Evolutionary conservation across 768 basidiomycete species (phyloP), one percentile per base, ranked within the genome.

Genomic region (Chalciporus piperatus): DNA sequence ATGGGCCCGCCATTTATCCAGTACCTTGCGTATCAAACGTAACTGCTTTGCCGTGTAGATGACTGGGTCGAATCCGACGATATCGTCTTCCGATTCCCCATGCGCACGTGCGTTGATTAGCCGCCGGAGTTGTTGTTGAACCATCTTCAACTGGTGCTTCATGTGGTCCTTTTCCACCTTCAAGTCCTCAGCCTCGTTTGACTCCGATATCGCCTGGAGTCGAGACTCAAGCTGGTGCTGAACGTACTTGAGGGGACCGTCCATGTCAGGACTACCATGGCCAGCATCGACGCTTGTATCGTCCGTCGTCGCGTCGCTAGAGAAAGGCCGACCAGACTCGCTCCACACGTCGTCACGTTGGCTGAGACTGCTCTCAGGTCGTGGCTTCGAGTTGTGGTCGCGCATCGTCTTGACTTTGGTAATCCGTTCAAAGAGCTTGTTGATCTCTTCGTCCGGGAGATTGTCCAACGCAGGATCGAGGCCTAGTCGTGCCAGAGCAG

Each of bases 381-480:
- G 81, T n/a, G 85, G 77, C 57, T 87, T 89, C 41, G 78, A 77
- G 55, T 85, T 82, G 54, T 90, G 85, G 58, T 90, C 88, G 14
- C 91, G 87, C 78, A 92, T 80, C 14, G 85, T 87, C 72, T 93
- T 92, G 45, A 92, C 90, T 65, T 89, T 91, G 30, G 92, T 86
- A 63, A 98, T 96, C 72, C 93, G 90, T 72, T 98, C 91, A 67
- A 87, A 98, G 25, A 96, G 76, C 60, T 89, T 92, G 76, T 93
- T 92, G 45, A 99, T 77, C 64, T 98, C 96, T 54, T 94, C 90
- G 68, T 99, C 96, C 0, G 90, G 92, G 20, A 99, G 79, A 61
- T 87, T 91, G 68, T 98, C 93, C 22, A 99, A 78, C 13, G 89
- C 81, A 14, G 96, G 92, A 61, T 96, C 92, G 30, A 91, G 70